These are phyloP conservation scores for Lasiodiplodia theobromae DNA, from an alignment of 2,329 filamentous ascomycete species.

Conservation along the genomic window DNA sequence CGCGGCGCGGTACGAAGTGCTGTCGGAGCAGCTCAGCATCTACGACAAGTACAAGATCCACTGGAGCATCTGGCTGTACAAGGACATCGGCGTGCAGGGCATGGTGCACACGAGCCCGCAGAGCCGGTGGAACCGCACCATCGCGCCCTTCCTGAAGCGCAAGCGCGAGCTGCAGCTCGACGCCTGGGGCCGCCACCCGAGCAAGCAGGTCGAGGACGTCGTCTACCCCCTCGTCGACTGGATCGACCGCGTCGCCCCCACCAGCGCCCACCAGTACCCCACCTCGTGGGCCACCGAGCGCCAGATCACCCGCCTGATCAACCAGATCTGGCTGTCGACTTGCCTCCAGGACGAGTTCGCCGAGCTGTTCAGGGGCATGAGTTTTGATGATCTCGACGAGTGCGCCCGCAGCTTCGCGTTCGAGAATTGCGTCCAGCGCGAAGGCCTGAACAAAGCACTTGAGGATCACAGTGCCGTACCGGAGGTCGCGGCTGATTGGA, in stretches of 20 bases:
- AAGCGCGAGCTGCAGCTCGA: conserved; percentile 63
- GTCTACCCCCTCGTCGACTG: conserved; percentile 47
- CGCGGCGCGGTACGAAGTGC: conserved; percentile 50
- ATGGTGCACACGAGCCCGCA: conserved; percentile 37
- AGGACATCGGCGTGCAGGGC: conserved; percentile 44
- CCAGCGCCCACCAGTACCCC: conserved; percentile 39
- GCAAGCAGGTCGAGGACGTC: conserved; percentile 52
- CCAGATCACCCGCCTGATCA: conserved; percentile 48
- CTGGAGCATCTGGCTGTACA: conserved; percentile 61
- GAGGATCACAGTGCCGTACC: conserved; percentile 48
- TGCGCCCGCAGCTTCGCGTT: conserved; percentile 62
- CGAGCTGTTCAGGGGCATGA: conserved; percentile 61
- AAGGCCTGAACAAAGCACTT: conserved; percentile 60
- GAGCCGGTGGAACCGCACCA: conserved; percentile 54
- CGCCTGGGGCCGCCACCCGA: conserved; percentile 58
- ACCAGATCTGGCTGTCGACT: conserved; percentile 59
- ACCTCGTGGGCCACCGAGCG: conserved; percentile 42
- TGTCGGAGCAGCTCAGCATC: conserved; percentile 57
- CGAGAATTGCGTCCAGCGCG: conserved; percentile 61
- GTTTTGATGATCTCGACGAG: conserved; percentile 61
- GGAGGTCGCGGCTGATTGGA: conserved; percentile 13
- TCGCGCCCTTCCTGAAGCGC: conserved; percentile 62
- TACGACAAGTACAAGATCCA: conserved; percentile 60
- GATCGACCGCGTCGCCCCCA: conserved; percentile 39
- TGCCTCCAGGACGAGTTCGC: conserved; percentile 63